Percentiles rank a stretch among this genome's conserved stretches.
These are phyloP conservation scores for Apodospora peruviana DNA, from an alignment of 495 filamentous ascomycete genomes.

Conservation along the genomic window DNA sequence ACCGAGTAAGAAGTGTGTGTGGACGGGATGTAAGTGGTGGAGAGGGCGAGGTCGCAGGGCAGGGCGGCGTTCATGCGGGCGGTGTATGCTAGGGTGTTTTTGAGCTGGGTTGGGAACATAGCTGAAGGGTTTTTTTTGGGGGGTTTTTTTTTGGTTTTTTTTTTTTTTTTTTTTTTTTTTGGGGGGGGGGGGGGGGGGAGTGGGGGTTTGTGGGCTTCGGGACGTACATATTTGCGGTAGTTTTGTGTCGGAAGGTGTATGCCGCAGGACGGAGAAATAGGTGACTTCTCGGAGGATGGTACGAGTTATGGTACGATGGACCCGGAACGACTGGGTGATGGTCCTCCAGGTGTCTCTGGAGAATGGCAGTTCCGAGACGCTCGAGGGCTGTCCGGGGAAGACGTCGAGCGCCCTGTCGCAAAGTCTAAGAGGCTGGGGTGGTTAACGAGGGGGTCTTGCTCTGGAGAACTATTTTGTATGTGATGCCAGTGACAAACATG, in stretches of 20 bases:
- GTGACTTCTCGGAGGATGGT: constrained; percentile 1
- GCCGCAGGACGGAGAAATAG: constrained; percentile 1
- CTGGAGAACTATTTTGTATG: too few relatives aligned
- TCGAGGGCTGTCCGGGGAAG: constrained; percentile 1
- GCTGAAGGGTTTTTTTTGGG: too few relatives aligned
- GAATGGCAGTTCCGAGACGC: neutral
- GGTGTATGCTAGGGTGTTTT: constrained; percentile 7
- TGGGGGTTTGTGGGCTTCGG: too few relatives aligned
- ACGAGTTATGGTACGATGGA: neutral
- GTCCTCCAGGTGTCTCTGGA: neutral
- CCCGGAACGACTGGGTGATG: neutral
- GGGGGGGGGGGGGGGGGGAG: too few relatives aligned
- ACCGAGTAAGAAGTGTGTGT: neutral
- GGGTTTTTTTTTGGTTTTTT: neutral
- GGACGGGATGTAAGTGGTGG: neutral
- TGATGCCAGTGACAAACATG: neutral
- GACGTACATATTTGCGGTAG: neutral
- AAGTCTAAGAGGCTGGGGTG: neutral
- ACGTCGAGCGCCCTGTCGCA: constrained; percentile 1
- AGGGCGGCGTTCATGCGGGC: neutral
- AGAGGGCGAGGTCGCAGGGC: constrained; percentile 3
- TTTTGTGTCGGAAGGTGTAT: neutral
- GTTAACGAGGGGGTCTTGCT: neutral
- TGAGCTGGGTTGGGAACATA: too few relatives aligned
- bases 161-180: neutral